Conservation (phyloP, 441 rosid species). For the Croton laevigatus region DNA sequence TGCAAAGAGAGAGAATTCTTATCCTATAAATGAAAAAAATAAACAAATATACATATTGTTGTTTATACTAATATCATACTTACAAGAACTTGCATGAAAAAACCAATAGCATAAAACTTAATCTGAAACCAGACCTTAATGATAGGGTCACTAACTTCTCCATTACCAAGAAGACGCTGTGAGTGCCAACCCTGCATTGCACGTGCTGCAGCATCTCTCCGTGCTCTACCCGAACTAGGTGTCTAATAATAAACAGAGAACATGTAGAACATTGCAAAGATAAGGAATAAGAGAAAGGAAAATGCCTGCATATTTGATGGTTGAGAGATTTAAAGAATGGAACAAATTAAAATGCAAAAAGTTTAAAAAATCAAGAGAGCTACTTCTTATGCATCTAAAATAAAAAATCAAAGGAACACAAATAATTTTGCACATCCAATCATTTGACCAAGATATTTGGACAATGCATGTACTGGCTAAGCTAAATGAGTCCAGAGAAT, state of each 20-base stretch:
- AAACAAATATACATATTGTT: constrained; percentile 4
- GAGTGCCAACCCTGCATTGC: constrained; percentile 93
- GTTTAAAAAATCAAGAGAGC: background rate
- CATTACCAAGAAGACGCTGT: constrained; percentile 60
- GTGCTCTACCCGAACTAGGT: constrained; percentile 60
- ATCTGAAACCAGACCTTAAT: constrained; percentile 36
- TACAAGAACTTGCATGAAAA: background rate
- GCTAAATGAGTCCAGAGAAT: background rate
- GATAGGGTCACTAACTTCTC: constrained; percentile 49
- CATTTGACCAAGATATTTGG: too few relatives aligned
- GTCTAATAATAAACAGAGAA: constrained; percentile 45
- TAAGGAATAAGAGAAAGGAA: background rate
- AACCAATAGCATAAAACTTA: background rate
- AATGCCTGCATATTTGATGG: background rate
- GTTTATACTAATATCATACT: too few relatives aligned
- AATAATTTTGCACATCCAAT: too few relatives aligned
- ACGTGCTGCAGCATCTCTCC: constrained; percentile 77
- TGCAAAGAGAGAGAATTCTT: constrained; percentile 38
- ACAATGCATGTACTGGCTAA: too few relatives aligned
- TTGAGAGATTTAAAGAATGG: background rate
- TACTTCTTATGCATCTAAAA: too few relatives aligned
- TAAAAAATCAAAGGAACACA: too few relatives aligned
- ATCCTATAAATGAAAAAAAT: constrained; percentile 38
- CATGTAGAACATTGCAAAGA: constrained; percentile 15
- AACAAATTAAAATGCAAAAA: background rate